Base-by-base conservation (phyloP, 495 filamentous ascomycete species). In the Lineolata rhizophorae region DNA sequence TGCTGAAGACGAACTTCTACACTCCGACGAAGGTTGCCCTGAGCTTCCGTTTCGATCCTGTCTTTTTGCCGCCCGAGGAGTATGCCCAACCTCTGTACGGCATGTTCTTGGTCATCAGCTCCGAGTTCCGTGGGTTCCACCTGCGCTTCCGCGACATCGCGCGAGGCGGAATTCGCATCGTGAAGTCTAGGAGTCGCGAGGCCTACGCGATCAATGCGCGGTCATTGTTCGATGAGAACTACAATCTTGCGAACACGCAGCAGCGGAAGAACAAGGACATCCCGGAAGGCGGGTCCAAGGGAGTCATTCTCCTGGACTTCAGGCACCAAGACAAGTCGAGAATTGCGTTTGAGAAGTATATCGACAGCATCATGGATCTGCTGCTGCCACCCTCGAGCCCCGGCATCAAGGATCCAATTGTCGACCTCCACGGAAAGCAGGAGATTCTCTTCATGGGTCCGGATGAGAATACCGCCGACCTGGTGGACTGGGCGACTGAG, bases 181-280 rank as follows among this genome's bases (percentile, higher is more conserved):
- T 97, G 61, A 94, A 93, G 59, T 93, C 83, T 34, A 65, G 87
- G 32, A 94, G 84, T 53, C 72, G 75, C 45, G 87, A 97, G 53
- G 78, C 82, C 1, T 97, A 93, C 49, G 64, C 76, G 37, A 94
- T 95, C 61, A 97, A 97, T 44, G 83, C 83, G 8, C 76, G 90
- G 26, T 87, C 76, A 13, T 62, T 95, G 29, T 97, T 97, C 42
- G 87, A 97, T 40, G 87, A 97, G 56, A 97, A 97, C 55, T 97
- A 97, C 54, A 85, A 84, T 37, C 69, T 97, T 38, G 87, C 87
- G 38, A 95, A 87, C 53, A 97, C 87, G 0, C 87, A 97, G 54
- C 90, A 95, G 60, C 79, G 90, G 46, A 97, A 97, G 68, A 97
- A 97, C 62, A 97, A 97, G 60, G 87, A 97, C 46, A 97, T 97